Evolutionary conservation across 1,284 basidiomycete genomes (phyloP).

Genomic region (Malassezia equina): DNA sequence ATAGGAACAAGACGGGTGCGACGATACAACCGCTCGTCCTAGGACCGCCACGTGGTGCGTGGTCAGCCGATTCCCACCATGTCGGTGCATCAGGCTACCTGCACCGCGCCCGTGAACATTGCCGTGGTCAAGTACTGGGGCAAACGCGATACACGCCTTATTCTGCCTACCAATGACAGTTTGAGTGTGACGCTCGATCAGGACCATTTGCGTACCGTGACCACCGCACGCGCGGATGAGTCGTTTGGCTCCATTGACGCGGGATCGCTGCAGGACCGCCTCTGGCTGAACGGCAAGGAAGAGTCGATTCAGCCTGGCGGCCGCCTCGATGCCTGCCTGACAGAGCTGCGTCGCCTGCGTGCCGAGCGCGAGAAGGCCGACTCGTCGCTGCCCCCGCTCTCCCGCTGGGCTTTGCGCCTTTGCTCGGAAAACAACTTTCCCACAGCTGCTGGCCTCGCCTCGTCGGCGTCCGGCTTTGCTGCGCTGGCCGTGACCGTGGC

Average conservation of each 20-base stretch:
- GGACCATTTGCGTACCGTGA: conserved; percentile 86
- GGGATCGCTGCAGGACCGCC: conserved; percentile 54
- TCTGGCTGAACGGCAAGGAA: conserved; percentile 90
- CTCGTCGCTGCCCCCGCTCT: conserved; percentile 37
- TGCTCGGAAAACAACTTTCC: conserved; percentile 98
- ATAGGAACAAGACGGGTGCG: background rate
- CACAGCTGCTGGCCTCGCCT: conserved; percentile 92
- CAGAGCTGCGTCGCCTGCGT: conserved; percentile 72
- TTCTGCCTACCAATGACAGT: conserved; percentile 93
- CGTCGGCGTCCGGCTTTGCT: conserved; percentile 91
- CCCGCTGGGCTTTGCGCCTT: conserved; percentile 54
- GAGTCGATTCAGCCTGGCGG: conserved; percentile 75
- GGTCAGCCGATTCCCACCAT: conserved; percentile 6
- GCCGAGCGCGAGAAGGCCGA: conserved; percentile 58
- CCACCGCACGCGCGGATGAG: conserved; percentile 74
- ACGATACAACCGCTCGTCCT: background rate
- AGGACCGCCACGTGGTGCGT: background rate
- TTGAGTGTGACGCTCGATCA: conserved; percentile 93
- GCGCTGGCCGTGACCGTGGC: conserved; percentile 84
- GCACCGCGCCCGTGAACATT: conserved; percentile 88
- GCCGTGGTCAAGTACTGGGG: conserved; percentile 93
- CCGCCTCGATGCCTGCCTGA: conserved; percentile 72
- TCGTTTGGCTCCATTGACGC: conserved; percentile 55
- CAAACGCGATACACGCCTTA: conserved; percentile 87
- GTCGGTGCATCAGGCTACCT: conserved; percentile 67